These are phyloP conservation scores for Plectranthus barbatus DNA, from an alignment of 257 asterid species.

Conservation along the genomic window DNA sequence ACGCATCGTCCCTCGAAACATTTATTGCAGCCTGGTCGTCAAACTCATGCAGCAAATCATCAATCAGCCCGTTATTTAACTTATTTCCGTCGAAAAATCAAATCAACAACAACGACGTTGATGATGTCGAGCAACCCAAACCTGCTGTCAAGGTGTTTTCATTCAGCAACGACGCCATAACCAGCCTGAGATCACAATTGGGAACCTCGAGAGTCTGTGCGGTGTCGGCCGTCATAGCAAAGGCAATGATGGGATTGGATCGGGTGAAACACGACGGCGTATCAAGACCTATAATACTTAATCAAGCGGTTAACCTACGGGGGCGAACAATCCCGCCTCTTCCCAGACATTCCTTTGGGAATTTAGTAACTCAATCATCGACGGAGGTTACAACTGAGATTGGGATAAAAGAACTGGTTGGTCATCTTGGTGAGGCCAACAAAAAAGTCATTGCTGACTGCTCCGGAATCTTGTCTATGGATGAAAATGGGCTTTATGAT, in stretches of 20 bases:
- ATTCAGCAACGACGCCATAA: constrained; percentile 12
- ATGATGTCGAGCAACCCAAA: neutral
- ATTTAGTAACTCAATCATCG: too few relatives aligned
- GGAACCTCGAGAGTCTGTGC: neutral
- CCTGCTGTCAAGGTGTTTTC: neutral
- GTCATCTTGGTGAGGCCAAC: too few relatives aligned
- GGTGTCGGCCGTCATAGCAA: constrained; percentile 16
- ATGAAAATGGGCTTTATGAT: too few relatives aligned
- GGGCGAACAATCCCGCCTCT: constrained; percentile 12
- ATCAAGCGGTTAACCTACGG: constrained; percentile 12
- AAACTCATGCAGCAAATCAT: neutral
- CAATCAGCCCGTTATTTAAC: neutral
- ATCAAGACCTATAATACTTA: neutral
- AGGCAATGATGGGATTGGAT: constrained; percentile 7
- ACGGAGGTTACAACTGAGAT: too few relatives aligned
- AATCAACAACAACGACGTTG: neutral
- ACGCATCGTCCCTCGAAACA: constrained; percentile 7
- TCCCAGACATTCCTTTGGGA: neutral
- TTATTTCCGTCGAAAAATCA: neutral
- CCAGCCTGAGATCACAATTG: neutral
- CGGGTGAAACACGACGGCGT: neutral
- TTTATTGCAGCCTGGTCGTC: constrained; percentile 29
- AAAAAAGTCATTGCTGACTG: too few relatives aligned
- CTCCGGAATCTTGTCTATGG: too few relatives aligned
- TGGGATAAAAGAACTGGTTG: too few relatives aligned